These are phyloP conservation scores for Aspergillus unguis DNA, from an alignment of 2,329 filamentous ascomycete genomes.

Conservation along the genomic window DNA sequence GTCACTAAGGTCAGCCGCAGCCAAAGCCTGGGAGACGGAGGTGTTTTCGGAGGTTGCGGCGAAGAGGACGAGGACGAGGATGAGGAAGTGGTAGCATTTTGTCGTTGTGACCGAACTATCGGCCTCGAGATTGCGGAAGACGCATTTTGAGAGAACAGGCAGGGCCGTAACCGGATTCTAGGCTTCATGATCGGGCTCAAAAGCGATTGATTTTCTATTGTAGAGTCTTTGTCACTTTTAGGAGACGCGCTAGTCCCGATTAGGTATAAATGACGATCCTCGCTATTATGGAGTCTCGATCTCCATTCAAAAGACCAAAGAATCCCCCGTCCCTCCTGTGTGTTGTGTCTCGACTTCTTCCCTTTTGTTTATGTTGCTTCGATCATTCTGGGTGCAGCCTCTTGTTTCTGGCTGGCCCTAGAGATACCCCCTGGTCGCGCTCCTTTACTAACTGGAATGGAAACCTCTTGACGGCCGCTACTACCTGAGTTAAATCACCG, in stretches of 20 bases:
- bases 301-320: neutral
- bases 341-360: neutral
- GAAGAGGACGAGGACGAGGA: constrained; percentile 18
- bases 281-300: constrained; percentile 3
- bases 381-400: neutral
- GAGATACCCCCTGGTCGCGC: neutral
- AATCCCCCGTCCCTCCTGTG: neutral
- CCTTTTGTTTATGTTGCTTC: constrained; percentile 1
- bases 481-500: constrained; percentile 4
- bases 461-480: constrained; percentile 3
- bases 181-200: constrained; percentile 18
- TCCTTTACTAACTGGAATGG: constrained; percentile 13
- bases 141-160: constrained; percentile 16
- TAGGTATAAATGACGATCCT: constrained; percentile 10
- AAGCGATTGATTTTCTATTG: neutral
- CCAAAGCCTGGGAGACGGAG: constrained; percentile 23
- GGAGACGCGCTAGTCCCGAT: constrained; percentile 14
- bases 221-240: no score
- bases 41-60: constrained; percentile 16
- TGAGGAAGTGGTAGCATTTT: constrained; percentile 24
- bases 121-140: constrained; percentile 13
- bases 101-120: constrained; percentile 16
- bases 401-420: neutral
- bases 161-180: constrained; percentile 13
- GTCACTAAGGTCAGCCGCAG: constrained; percentile 34